Evolutionary conservation across 768 basidiomycete genomes (phyloP).

Genomic region (Mycena floridula): DNA sequence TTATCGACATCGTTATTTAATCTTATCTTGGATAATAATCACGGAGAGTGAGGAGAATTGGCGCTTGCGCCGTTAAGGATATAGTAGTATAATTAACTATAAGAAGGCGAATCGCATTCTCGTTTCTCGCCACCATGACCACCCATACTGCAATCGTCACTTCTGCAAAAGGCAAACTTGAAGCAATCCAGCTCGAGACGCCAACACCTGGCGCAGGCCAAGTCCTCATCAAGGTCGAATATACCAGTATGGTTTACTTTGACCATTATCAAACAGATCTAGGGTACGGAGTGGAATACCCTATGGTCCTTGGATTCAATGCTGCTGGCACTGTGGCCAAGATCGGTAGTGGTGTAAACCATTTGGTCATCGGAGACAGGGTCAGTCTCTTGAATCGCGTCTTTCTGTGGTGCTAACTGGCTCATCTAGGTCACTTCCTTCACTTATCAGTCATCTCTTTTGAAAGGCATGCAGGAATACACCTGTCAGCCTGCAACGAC

Average conservation of each 20-base stretch:
- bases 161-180: constrained; percentile 26
- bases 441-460: constrained; percentile 15
- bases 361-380: constrained; percentile 31
- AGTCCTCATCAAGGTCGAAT: constrained; percentile 34
- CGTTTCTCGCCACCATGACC: not conserved
- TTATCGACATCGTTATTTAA: too few species aligned
- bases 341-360: constrained; percentile 26
- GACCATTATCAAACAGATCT: constrained; percentile 33
- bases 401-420: not conserved
- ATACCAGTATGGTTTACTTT: constrained; percentile 32
- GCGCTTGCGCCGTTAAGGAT: too few species aligned
- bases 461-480: constrained; percentile 33
- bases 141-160: constrained; percentile 38
- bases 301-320: constrained; percentile 30
- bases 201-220: constrained; percentile 25
- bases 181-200: constrained; percentile 30
- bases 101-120: too few species aligned
- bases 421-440: constrained; percentile 22
- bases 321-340: constrained; percentile 31
- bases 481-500: constrained; percentile 20
- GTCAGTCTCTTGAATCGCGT: constrained; percentile 17
- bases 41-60: too few species aligned
- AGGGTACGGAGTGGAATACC: constrained; percentile 26
- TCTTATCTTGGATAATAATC: too few species aligned
- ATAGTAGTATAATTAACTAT: too few species aligned